These are phyloP conservation scores for Artemisia annua DNA, from an alignment of 129 eudicot species.

Conservation along the genomic window DNA sequence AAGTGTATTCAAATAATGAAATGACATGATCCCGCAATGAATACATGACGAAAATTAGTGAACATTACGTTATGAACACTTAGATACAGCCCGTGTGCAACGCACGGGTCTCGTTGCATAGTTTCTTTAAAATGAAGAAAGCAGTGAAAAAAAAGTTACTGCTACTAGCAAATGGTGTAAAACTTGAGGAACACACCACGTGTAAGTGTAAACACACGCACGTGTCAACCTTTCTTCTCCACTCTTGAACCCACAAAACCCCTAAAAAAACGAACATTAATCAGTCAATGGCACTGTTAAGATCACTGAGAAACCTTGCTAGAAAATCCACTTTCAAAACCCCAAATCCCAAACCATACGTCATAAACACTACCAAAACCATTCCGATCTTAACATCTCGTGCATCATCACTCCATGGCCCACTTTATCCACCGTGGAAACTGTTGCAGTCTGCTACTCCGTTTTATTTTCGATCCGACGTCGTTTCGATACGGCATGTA, in stretches of 20 bases:
- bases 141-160: too few relatives aligned
- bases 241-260: constrained; percentile 2
- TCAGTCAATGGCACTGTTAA: constrained; percentile 58
- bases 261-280: background rate
- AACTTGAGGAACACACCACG: too few relatives aligned
- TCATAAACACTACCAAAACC: constrained; percentile 20
- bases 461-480: constrained; percentile 53
- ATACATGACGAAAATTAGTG: too few relatives aligned
- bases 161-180: too few relatives aligned
- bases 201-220: too few relatives aligned
- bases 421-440: constrained; percentile 62
- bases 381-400: constrained; percentile 35
- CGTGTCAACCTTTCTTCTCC: background rate
- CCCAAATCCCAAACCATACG: constrained; percentile 30
- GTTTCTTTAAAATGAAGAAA: too few relatives aligned
- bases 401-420: constrained; percentile 43
- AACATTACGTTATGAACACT: too few relatives aligned
- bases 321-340: constrained; percentile 36
- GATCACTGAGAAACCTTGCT: constrained; percentile 56
- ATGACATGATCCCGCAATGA: too few relatives aligned
- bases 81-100: too few relatives aligned
- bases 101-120: too few relatives aligned
- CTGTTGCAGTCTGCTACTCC: constrained; percentile 79
- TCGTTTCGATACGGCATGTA: constrained; percentile 13
- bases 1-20: too few relatives aligned